These are phyloP conservation scores for Vitis hybrid DNA, from an alignment of 177 flowering plant genomes.

Conservation along the genomic window DNA sequence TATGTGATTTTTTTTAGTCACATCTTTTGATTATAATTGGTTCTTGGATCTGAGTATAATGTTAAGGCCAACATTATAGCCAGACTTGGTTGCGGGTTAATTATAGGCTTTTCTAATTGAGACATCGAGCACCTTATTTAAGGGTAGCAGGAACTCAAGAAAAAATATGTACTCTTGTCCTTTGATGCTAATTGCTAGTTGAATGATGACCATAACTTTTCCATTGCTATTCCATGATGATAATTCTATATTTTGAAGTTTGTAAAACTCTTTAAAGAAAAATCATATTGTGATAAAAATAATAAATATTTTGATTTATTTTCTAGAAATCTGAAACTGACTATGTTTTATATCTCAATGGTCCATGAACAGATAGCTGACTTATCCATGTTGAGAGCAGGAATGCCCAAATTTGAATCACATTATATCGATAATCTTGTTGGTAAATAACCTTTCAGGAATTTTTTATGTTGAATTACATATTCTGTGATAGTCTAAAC, in stretches of 20 bases:
- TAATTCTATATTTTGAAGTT: neutral
- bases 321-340: neutral
- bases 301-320: neutral
- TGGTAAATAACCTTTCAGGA: slow-evolving; percentile 42
- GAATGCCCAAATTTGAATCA: slow-evolving; percentile 88
- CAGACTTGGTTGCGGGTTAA: no score
- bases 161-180: no score
- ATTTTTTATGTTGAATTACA: no score
- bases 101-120: no score
- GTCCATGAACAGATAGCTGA: slow-evolving; percentile 73
- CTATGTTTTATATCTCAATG: neutral
- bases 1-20: no score
- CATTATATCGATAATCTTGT: slow-evolving; percentile 77
- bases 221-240: neutral
- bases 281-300: neutral
- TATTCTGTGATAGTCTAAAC: neutral
- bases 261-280: neutral
- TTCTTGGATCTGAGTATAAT: no score
- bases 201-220: neutral
- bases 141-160: no score
- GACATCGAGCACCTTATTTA: no score
- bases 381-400: slow-evolving; percentile 61
- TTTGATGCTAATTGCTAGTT: neutral
- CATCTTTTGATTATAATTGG: no score
- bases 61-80: no score